These are phyloP conservation scores for Diaporthe velutina DNA, from an alignment of 2,329 filamentous ascomycete genomes.

Conservation along the genomic window DNA sequence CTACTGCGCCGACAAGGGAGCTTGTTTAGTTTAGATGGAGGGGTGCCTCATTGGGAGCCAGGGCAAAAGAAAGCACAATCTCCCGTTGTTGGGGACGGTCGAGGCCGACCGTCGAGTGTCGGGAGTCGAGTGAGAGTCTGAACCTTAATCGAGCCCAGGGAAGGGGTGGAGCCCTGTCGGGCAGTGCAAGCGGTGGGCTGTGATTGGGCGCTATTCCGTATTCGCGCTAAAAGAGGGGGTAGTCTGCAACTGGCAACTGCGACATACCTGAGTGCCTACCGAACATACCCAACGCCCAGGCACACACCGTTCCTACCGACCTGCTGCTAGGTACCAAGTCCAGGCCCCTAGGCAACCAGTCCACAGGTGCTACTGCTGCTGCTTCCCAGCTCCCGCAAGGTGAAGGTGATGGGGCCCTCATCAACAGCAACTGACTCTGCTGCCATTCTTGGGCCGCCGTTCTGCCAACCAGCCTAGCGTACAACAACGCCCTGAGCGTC, in stretches of 20 bases:
- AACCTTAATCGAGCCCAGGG: constrained; percentile 28
- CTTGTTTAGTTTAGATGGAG: background rate
- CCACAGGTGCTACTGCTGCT: background rate
- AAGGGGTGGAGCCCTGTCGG: constrained; percentile 28
- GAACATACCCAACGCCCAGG: background rate
- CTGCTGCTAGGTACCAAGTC: background rate
- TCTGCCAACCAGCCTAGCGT: constrained; percentile 12
- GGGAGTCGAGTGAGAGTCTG: constrained; percentile 20
- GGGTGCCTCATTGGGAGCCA: background rate
- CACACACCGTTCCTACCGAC: background rate
- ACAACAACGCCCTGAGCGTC: constrained; percentile 11
- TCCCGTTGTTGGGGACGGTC: constrained; percentile 12
- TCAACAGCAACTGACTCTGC: constrained; percentile 2
- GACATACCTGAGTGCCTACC: constrained; percentile 3
- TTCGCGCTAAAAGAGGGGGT: constrained; percentile 33
- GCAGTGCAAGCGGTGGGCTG: constrained; percentile 26
- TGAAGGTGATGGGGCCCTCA: background rate
- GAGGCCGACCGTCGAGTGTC: background rate
- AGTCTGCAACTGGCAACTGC: constrained; percentile 22
- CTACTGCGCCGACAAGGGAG: background rate
- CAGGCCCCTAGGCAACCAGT: constrained; percentile 21
- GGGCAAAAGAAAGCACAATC: constrained; percentile 10
- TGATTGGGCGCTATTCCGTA: constrained; percentile 28
- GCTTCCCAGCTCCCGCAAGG: constrained; percentile 3
- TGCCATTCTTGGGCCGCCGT: constrained; percentile 17